These are phyloP conservation scores for Apiotrichum akiyoshidainum DNA, from an alignment of 1,284 basidiomycete species.

Conservation along the genomic window DNA sequence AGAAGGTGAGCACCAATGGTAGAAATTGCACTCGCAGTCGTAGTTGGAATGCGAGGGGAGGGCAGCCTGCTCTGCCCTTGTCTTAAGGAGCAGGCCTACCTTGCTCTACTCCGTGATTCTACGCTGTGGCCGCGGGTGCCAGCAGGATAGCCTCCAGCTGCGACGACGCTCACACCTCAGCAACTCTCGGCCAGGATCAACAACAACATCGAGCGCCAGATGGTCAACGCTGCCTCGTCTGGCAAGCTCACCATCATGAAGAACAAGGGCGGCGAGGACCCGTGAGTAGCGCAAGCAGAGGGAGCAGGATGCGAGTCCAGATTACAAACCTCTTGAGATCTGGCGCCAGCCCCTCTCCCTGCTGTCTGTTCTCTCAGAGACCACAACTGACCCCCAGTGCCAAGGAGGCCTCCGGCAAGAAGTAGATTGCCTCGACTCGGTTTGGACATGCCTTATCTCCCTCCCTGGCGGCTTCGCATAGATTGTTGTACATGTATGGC, in stretches of 20 bases:
- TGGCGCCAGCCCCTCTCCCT: background rate
- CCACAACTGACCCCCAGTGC: background rate
- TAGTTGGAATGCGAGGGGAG: too few relatives aligned
- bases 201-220: constrained; percentile 80
- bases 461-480: background rate
- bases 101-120: too few relatives aligned
- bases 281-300: background rate
- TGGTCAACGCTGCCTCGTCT: constrained; percentile 77
- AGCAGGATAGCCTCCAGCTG: background rate
- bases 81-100: too few relatives aligned
- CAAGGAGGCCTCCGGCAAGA: background rate
- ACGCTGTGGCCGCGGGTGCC: too few relatives aligned
- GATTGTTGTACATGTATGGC: constrained; percentile 2
- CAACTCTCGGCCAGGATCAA: constrained; percentile 81
- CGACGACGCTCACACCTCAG: constrained; percentile 52
- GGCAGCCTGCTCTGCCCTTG: too few relatives aligned
- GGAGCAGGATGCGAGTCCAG: background rate
- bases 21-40: too few relatives aligned
- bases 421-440: background rate
- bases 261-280: constrained; percentile 33
- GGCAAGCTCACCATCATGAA: constrained; percentile 80
- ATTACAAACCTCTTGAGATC: background rate
- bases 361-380: background rate
- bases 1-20: constrained; percentile 34
- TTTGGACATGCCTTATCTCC: background rate